phyloP scores from a whole-genome alignment of 306 rosid species.

The Lablab purpureus region DNA sequence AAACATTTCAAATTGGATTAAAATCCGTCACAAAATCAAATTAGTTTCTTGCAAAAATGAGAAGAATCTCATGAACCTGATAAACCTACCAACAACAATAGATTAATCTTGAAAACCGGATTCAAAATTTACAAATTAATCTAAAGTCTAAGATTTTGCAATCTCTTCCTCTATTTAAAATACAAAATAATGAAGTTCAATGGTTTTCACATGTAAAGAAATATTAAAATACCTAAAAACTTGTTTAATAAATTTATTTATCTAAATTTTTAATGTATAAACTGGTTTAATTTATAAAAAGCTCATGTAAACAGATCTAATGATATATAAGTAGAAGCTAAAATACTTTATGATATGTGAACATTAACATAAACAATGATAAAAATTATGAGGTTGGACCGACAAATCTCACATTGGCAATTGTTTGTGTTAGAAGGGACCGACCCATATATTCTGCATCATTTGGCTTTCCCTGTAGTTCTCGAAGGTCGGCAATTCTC shows the following conservation, averaged over 20 bases:
- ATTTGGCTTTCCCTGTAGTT: slow-evolving; percentile 46
- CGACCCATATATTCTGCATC: slow-evolving; percentile 49
- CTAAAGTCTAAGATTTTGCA: neutral
- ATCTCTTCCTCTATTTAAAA: neutral
- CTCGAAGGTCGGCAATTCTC: slow-evolving; percentile 50
- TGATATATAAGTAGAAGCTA: neutral
- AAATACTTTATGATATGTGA: neutral
- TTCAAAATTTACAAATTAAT: neutral
- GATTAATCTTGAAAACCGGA: neutral
- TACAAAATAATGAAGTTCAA: too few species aligned
- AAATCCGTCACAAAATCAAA: neutral
- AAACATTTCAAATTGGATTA: neutral
- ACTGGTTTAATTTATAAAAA: too few species aligned
- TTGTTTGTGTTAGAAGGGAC: slow-evolving; percentile 26
- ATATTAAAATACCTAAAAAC: too few species aligned
- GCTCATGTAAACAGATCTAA: neutral
- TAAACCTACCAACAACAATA: neutral
- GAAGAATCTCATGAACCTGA: neutral
- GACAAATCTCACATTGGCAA: slow-evolving; percentile 41
- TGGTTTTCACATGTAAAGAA: too few species aligned
- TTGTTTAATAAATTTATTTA: too few species aligned
- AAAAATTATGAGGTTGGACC: slow-evolving; percentile 35
- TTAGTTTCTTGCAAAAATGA: neutral
- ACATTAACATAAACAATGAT: slow-evolving; percentile 9
- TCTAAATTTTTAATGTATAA: too few species aligned